Conservation (phyloP, 2,329 filamentous ascomycete species). For the Fusarium chlamydosporum region DNA sequence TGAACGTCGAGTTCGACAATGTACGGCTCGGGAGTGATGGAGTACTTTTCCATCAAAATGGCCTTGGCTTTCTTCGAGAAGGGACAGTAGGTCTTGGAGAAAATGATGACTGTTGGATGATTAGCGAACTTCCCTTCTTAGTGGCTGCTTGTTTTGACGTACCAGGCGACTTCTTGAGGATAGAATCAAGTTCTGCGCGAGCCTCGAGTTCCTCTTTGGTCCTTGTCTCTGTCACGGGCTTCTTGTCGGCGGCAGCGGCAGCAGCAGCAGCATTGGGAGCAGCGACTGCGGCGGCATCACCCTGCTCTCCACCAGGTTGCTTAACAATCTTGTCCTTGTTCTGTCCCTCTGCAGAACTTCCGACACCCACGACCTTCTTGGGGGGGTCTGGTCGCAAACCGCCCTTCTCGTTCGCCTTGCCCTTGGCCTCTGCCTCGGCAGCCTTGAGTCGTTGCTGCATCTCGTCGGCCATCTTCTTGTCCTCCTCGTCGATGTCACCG, state of each 20-base stretch:
- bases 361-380: conserved; percentile 70
- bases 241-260: conserved; percentile 39
- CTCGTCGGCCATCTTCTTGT: conserved; percentile 63
- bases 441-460: conserved; percentile 75
- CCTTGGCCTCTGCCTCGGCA: conserved; percentile 77
- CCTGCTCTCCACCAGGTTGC: conserved; percentile 46
- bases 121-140: conserved; percentile 17
- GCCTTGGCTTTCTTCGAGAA: conserved; percentile 87
- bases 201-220: conserved; percentile 74
- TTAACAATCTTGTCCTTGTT: conserved; percentile 59
- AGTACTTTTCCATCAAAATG: conserved; percentile 86
- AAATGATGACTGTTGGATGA: conserved; percentile 81
- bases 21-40: conserved; percentile 83
- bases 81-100: conserved; percentile 95
- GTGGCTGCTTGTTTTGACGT: conserved; percentile 53
- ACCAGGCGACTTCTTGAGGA: conserved; percentile 89
- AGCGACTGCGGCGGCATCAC: conserved; percentile 12
- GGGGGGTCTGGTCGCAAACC: conserved; percentile 72
- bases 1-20: conserved; percentile 94
- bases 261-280: conserved; percentile 15
- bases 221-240: conserved; percentile 67
- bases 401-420: conserved; percentile 76
- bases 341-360: conserved; percentile 69
- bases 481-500: conserved; percentile 69
- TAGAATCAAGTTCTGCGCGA: conserved; percentile 79